These are phyloP conservation scores for Myriosclerotinia scirpicola DNA, from an alignment of 2,329 filamentous ascomycete genomes.

Conservation along the genomic window DNA sequence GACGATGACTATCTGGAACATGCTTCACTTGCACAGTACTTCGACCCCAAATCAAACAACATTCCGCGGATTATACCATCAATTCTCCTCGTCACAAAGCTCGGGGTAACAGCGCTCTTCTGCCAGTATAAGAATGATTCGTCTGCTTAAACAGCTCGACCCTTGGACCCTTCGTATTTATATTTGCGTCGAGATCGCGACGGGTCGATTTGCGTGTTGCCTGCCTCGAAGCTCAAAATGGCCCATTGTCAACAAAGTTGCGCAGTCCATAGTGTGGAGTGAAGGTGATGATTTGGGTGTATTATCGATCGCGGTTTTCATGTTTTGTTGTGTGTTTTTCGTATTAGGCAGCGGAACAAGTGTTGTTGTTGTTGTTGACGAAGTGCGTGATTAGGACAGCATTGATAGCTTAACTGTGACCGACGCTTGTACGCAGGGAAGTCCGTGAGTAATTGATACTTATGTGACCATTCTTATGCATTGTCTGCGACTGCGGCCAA, in stretches of 20 bases:
- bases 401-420: neutral
- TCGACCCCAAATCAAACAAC: neutral
- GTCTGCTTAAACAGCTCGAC: neutral
- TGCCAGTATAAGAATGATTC: neutral
- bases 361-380: neutral
- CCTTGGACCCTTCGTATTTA: neutral
- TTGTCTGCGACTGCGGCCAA: neutral
- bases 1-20: neutral
- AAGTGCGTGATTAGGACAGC: neutral
- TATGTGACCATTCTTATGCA: neutral
- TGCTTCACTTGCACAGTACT: neutral
- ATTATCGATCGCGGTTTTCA: neutral
- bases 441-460: neutral
- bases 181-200: too few species aligned
- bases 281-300: neutral
- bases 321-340: too few species aligned
- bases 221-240: too few species aligned
- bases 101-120: neutral
- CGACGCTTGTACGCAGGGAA: neutral
- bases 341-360: neutral
- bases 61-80: too few species aligned
- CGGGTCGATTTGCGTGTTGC: neutral
- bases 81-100: neutral
- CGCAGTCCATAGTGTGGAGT: neutral
- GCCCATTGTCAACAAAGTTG: neutral